Evolutionary conservation across 75 land plant genomes (phyloP), one percentile per base, ranked within the genome.

Genomic region (Pinus tabuliformis): DNA sequence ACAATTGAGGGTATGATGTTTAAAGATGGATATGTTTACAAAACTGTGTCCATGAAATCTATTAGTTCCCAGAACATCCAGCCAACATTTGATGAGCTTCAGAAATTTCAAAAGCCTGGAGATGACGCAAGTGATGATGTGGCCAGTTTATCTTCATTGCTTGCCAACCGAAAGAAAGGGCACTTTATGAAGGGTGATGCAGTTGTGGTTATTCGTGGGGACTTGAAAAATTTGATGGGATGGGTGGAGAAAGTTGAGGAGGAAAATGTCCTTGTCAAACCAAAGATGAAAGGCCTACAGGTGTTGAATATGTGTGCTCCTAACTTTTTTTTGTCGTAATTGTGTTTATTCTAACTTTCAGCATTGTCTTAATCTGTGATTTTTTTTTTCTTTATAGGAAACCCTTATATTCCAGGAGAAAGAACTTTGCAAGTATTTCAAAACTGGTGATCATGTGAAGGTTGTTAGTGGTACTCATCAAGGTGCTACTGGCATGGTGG

Each of bases 171-270:
- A 75, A 97, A 90, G 78, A 91, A 91, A 65, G 98, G 93, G 17
- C 97, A 97, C 30, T 97, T 97, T 63, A 81, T 94, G 98, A 97
- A 94, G 83, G 99, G 99, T 49, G 99, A 97, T 83, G 79, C 91
- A 26, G 98, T 97, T n/a, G 83, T 97, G 45, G 93, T 94, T 72
- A 77, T 94, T 22, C 91, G 90, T 75, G 99, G 99, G 59, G 99
- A 97, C 70, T 86, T 94, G 20, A 91, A 86, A 65, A 92, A 94
- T 76, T 74, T 97, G 79, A 90, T 80, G 88, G 99, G 99, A 45
- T 84, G 88, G 78, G 98, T 97, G 66, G 99, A 97, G 79, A 97
- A 97, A 77, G 99, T 94, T 18, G 99, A 97, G 66, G 99, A 97
- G 66, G 98, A 86, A 17, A 89, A 81, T 80, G 95, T 95, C 28